Evolutionary conservation across 768 basidiomycete genomes (phyloP).

Genomic region (Russula dissimulans): DNA sequence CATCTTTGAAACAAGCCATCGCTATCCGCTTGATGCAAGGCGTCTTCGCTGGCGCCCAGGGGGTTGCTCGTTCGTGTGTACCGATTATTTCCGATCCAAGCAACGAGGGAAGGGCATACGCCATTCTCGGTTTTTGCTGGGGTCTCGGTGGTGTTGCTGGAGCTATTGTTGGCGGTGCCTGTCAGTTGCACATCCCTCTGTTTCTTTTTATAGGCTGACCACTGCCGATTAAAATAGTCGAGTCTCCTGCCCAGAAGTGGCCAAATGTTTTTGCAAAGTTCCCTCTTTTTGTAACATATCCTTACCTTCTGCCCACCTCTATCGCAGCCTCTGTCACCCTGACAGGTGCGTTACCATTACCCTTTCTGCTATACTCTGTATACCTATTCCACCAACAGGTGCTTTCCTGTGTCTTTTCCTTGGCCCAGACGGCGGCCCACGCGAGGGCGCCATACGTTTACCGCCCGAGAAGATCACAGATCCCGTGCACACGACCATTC

Average conservation of each 20-base stretch:
- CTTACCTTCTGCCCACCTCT: slow-evolving; percentile 83
- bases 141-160: slow-evolving; percentile 92
- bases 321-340: slow-evolving; percentile 72
- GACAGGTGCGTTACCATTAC: slow-evolving; percentile 39
- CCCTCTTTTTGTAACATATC: slow-evolving; percentile 65
- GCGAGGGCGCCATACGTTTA: slow-evolving; percentile 77
- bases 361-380: not conserved
- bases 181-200: slow-evolving; percentile 36
- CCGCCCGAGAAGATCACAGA: slow-evolving; percentile 57
- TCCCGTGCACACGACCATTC: slow-evolving; percentile 39
- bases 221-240: slow-evolving; percentile 40
- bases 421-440: slow-evolving; percentile 82
- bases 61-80: slow-evolving; percentile 86
- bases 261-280: slow-evolving; percentile 60
- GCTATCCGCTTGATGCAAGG: slow-evolving; percentile 84
- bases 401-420: slow-evolving; percentile 84
- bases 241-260: slow-evolving; percentile 81
- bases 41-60: slow-evolving; percentile 87
- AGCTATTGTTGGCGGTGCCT: slow-evolving; percentile 74
- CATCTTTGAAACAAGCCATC: slow-evolving; percentile 69
- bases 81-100: slow-evolving; percentile 80
- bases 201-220: slow-evolving; percentile 9
- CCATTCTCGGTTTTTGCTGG: slow-evolving; percentile 92
- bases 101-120: slow-evolving; percentile 93
- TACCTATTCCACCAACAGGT: slow-evolving; percentile 36